Evolutionary conservation across 805 yeast genomes (phyloP).

Genomic region (Maudiozyma saulgeensis): DNA sequence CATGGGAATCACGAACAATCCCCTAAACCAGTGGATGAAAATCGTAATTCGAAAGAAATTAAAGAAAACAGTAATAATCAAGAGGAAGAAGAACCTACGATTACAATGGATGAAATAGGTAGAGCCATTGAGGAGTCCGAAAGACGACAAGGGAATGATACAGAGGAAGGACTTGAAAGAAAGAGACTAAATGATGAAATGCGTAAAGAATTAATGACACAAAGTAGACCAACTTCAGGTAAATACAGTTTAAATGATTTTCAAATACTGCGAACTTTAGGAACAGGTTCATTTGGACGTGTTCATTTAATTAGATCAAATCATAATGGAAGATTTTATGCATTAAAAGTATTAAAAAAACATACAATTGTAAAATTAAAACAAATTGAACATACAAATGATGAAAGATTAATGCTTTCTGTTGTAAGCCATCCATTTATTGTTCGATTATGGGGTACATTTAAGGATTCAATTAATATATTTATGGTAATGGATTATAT

Average conservation of each 20-base stretch:
- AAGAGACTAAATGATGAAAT: neutral
- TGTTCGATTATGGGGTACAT: conserved; percentile 93
- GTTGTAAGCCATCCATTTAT: conserved; percentile 82
- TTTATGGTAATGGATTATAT: conserved; percentile 95
- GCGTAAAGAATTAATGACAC: neutral
- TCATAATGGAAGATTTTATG: conserved; percentile 83
- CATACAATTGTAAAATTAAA: conserved; percentile 85
- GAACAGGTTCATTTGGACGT: conserved; percentile 91
- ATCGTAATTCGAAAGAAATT: neutral
- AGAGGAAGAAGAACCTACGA: neutral
- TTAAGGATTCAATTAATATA: conserved; percentile 71
- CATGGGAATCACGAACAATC: neutral
- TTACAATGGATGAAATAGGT: conserved; percentile 1
- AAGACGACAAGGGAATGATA: neutral
- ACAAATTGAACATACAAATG: conserved; percentile 91
- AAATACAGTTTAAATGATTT: conserved; percentile 77
- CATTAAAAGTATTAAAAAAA: conserved; percentile 80
- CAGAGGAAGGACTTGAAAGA: conserved; percentile 1
- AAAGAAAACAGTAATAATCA: neutral
- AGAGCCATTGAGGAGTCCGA: neutral
- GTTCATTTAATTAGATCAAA: conserved; percentile 80
- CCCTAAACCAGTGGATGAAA: neutral
- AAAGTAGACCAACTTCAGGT: conserved; percentile 33
- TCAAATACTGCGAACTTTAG: conserved; percentile 73
- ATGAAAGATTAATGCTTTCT: conserved; percentile 79